Conservation (phyloP, 805 yeast genomes). For the Ascoidea asiatica region DNA sequence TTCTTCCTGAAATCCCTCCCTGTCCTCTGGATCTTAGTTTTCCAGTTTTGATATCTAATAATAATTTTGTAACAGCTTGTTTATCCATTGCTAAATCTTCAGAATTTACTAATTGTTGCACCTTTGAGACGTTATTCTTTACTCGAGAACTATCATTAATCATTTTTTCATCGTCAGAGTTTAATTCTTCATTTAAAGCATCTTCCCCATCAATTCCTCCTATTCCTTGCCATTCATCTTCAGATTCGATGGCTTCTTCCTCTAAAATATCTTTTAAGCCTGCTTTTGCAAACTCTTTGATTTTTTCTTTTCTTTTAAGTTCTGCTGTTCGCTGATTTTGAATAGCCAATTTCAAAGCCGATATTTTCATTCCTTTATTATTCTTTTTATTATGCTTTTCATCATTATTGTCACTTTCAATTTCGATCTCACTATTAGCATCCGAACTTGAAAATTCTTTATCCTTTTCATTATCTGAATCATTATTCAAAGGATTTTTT, state of each 20-base stretch:
- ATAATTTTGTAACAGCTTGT: slow-evolving; percentile 48
- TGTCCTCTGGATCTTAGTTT: slow-evolving; percentile 38
- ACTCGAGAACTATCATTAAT: slow-evolving; percentile 55
- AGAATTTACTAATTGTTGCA: slow-evolving; percentile 42
- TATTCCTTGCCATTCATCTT: slow-evolving; percentile 76
- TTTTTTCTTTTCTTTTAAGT: slow-evolving; percentile 14
- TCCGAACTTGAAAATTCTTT: too few species aligned
- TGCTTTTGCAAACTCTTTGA: slow-evolving; percentile 36
- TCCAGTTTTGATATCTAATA: slow-evolving; percentile 59
- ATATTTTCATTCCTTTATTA: slow-evolving; percentile 2
- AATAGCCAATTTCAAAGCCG: slow-evolving; percentile 1
- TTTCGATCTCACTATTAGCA: slow-evolving; percentile 5
- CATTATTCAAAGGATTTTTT: too few species aligned
- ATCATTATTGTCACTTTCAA: slow-evolving; percentile 3
- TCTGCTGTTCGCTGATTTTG: slow-evolving; percentile 10
- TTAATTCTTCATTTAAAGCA: slow-evolving; percentile 42
- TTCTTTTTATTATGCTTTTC: slow-evolving; percentile 2
- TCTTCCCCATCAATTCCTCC: slow-evolving; percentile 57
- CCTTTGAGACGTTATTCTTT: slow-evolving; percentile 41
- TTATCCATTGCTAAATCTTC: slow-evolving; percentile 52
- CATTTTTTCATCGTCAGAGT: slow-evolving; percentile 69
- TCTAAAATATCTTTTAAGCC: slow-evolving; percentile 55
- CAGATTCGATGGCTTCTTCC: slow-evolving; percentile 80
- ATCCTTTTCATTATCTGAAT: too few species aligned
- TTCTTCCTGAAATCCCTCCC: slow-evolving; percentile 20